Evolutionary conservation across 31 red algal species (phyloP).

Genomic region (Porphyra umbilicalis): DNA sequence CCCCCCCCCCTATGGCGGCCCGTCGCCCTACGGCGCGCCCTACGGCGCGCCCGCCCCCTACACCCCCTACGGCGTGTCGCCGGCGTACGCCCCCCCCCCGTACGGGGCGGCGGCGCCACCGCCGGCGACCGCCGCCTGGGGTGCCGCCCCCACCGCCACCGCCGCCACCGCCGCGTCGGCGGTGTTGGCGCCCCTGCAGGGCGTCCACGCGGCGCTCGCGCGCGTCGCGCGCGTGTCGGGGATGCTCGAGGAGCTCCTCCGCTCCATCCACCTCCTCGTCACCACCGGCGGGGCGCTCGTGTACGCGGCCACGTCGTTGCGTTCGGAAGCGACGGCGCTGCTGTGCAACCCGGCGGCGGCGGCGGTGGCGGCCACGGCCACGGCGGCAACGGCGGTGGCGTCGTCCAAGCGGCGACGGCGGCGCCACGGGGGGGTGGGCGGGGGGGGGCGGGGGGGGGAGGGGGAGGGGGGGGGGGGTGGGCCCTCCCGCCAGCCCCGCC

Average conservation of each 20-base stretch:
- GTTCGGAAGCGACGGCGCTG: background rate
- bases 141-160: background rate
- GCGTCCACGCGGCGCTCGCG: conserved; percentile 75
- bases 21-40: background rate
- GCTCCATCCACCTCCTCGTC: conserved; percentile 84
- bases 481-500: background rate
- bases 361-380: background rate
- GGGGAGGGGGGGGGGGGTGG: background rate
- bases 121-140: background rate
- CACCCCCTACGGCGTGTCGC: background rate
- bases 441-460: background rate
- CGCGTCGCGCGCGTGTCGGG: conserved; percentile 77
- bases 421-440: background rate
- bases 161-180: conserved; percentile 6
- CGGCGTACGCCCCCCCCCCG: background rate
- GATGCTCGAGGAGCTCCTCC: conserved; percentile 85
- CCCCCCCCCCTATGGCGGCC: background rate
- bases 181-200: conserved; percentile 25
- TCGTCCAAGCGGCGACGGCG: background rate
- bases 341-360: background rate
- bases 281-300: background rate
- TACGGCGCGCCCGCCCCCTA: background rate
- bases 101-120: background rate
- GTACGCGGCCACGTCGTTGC: conserved; percentile 8
- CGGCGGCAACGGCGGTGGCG: background rate